phyloP scores from a whole-genome alignment of 1,284 basidiomycete species.

The Hemileccinum hortonii region DNA sequence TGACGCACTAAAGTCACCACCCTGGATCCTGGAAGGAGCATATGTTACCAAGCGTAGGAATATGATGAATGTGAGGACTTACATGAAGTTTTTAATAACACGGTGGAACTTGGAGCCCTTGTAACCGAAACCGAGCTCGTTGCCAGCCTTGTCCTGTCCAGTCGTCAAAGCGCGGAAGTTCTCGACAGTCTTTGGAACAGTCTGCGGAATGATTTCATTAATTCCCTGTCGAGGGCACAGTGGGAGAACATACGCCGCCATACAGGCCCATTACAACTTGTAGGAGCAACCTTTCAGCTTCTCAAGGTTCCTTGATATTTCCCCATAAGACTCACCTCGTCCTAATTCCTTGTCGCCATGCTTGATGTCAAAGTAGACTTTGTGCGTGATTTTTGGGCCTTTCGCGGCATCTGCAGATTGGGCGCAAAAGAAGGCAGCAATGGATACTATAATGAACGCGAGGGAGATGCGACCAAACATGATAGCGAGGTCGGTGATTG shows the following conservation, averaged over 20 bases:
- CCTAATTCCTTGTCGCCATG: slow-evolving; percentile 85
- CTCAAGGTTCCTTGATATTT: slow-evolving; percentile 1
- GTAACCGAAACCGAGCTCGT: slow-evolving; percentile 76
- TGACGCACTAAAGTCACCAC: slow-evolving; percentile 81
- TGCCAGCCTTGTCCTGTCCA: slow-evolving; percentile 79
- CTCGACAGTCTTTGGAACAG: slow-evolving; percentile 96
- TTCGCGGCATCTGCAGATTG: slow-evolving; percentile 72
- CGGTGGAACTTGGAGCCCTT: slow-evolving; percentile 97
- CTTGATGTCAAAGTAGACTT: slow-evolving; percentile 92
- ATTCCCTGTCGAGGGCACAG: slow-evolving; percentile 1
- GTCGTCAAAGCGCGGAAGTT: slow-evolving; percentile 89
- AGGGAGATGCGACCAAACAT: slow-evolving; percentile 65
- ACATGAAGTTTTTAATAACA: slow-evolving; percentile 98
- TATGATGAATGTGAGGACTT: slow-evolving; percentile 17
- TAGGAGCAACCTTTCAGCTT: slow-evolving; percentile 7
- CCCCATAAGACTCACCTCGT: slow-evolving; percentile 55
- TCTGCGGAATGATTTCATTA: slow-evolving; percentile 46
- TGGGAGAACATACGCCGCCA: slow-evolving; percentile 55
- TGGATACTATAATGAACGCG: slow-evolving; percentile 59
- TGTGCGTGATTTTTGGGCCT: slow-evolving; percentile 84
- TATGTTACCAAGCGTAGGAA: background rate
- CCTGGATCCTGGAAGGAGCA: slow-evolving; percentile 68
- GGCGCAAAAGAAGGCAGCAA: slow-evolving; percentile 69
- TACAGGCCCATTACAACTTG: slow-evolving; percentile 83
- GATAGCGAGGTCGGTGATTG: slow-evolving; percentile 5